These are phyloP conservation scores for Penicillium sp. DNA, from an alignment of 2,329 filamentous ascomycete genomes.

Conservation along the genomic window DNA sequence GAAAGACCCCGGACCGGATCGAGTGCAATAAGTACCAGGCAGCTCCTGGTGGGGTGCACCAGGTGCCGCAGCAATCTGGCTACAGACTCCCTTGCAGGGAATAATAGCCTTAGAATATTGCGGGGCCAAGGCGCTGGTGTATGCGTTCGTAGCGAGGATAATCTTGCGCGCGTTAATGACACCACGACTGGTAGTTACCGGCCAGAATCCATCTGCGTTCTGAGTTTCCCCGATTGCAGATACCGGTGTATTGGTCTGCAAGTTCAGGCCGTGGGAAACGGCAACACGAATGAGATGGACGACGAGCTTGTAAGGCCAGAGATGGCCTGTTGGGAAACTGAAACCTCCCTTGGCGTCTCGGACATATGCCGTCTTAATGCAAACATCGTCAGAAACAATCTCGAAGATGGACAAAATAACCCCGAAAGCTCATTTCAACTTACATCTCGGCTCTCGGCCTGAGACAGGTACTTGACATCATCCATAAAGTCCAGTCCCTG, in stretches of 20 bases:
- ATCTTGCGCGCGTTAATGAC: constrained; percentile 61
- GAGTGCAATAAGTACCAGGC: constrained; percentile 57
- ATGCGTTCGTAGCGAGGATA: constrained; percentile 80
- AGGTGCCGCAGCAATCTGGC: constrained; percentile 27
- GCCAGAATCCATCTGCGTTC: constrained; percentile 7
- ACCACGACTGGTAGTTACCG: constrained; percentile 53
- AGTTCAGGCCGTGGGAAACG: constrained; percentile 37
- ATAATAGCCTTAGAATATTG: constrained; percentile 68
- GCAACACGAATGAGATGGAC: constrained; percentile 44
- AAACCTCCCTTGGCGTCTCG: constrained; percentile 36
- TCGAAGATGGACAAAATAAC: too few relatives aligned
- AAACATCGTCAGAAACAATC: neutral
- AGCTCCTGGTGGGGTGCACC: constrained; percentile 26
- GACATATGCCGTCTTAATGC: constrained; percentile 29
- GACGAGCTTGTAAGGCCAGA: constrained; percentile 75
- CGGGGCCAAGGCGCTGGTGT: constrained; percentile 73
- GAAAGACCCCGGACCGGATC: constrained; percentile 52
- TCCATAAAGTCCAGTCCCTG: constrained; percentile 28
- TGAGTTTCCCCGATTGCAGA: constrained; percentile 3
- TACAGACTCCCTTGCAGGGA: constrained; percentile 63
- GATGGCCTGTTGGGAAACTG: constrained; percentile 31
- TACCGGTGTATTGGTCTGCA: constrained; percentile 54
- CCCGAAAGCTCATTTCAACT: neutral
- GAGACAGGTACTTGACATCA: constrained; percentile 25
- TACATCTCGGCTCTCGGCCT: constrained; percentile 21